A percentile compares a stretch with the other conserved stretches of the same genome.
Conservation (phyloP, 306 rosid genomes). For the Prunus mira region DNA sequence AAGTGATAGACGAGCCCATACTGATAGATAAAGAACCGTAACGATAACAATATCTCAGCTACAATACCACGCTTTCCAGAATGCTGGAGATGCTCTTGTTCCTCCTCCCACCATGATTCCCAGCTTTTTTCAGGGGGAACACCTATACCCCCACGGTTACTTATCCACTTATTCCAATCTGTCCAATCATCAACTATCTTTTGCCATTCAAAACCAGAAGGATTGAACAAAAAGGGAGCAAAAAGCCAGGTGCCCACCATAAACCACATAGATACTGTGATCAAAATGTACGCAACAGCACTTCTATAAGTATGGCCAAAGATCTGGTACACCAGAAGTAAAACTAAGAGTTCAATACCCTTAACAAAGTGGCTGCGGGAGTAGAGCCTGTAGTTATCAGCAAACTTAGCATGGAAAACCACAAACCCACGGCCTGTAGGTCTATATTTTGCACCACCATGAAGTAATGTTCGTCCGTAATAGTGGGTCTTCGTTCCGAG, state of each 20-base stretch:
- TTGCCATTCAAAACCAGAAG: conserved; percentile 99
- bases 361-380: conserved; percentile 98
- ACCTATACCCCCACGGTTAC: conserved; percentile 92
- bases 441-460: conserved; percentile 96
- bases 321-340: conserved; percentile 85
- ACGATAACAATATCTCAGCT: conserved; percentile 70
- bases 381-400: conserved; percentile 93
- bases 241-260: conserved; percentile 99
- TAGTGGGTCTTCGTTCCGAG: conserved; percentile 97
- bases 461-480: conserved; percentile 94
- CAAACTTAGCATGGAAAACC: conserved; percentile 98
- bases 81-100: conserved; percentile 87
- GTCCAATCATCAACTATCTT: conserved; percentile 99
- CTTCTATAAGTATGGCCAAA: conserved; percentile 75
- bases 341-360: conserved; percentile 90
- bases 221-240: conserved; percentile 96
- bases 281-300: conserved; percentile 79
- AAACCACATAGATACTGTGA: conserved; percentile 92
- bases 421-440: conserved; percentile 97
- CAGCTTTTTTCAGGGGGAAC: conserved; percentile 92
- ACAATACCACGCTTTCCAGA: conserved; percentile 83
- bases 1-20: conserved; percentile 95
- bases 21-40: conserved; percentile 94
- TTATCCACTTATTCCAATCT: conserved; percentile 98
- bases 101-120: conserved; percentile 99